Base-by-base conservation (phyloP, 2,329 filamentous ascomycete genomes). In the Alternaria angustiovoidea region DNA sequence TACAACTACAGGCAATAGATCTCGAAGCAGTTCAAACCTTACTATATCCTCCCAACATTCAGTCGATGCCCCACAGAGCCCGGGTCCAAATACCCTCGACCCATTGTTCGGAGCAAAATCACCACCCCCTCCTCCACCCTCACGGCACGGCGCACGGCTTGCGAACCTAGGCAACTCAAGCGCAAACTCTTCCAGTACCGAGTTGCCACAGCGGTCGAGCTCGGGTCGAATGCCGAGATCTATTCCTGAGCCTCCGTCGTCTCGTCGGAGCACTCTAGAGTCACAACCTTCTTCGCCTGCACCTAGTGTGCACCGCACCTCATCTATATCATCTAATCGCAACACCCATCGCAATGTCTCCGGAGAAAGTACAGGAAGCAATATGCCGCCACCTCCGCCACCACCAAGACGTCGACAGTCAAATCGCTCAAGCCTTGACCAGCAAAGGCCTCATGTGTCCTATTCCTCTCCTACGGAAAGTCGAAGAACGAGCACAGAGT, bases 31-130 rank as follows among this genome's bases (percentile, higher is more conserved):
- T 57, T 79, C 76, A 7, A 69, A 66, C 1, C 64, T 78, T 18
- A 79, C 76, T 7, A 65, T 74, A 41, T 75, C 75, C n/a, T 79
- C 76, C 12, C 74, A 77, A 58, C 68, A 74, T 34, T 76, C 75
- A 1, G 59, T 66, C 26, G 76, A 78, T 4, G 59, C 69, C 1
- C 24, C 65, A n/a, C 58, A 64, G 20, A 74, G 58, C 39, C 68
- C 68, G n/a, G 55, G 44, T 26, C 36, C 62, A 2, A 55, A 34
- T 18, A 64, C 52, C 51, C 63, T 69, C 46, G 64, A 69, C 9
- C 62, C 69, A 5, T 61, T 62, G 16, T 54, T 70, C 20, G 57
- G 61, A 20, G 60, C 66, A 22, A 71, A 76, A 48, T 65, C 71
- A 18, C 74, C 75, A 24, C 76, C 76, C 7, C 75, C 75, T 28